Conservation (phyloP, 805 yeast genomes). For the Candida nitratophila region DNA sequence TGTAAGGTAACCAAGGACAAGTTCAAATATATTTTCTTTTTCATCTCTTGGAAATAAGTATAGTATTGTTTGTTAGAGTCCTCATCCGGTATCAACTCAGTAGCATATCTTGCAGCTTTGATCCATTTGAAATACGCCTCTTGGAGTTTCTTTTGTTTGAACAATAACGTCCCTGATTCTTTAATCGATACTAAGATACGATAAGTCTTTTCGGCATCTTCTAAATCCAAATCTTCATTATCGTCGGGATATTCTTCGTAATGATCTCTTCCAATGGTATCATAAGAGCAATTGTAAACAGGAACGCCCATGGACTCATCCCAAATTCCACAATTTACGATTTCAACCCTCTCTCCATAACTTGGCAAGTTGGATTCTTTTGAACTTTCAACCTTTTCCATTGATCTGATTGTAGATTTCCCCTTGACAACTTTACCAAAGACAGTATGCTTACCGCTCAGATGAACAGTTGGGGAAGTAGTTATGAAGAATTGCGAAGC, state of each 20-base stretch:
- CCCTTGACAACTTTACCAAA: constrained; percentile 69
- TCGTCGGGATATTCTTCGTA: constrained; percentile 79
- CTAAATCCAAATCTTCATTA: constrained; percentile 50
- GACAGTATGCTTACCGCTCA: constrained; percentile 68
- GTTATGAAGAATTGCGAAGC: constrained; percentile 68
- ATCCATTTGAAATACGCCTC: constrained; percentile 57
- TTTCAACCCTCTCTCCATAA: constrained; percentile 35
- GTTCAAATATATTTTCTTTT: constrained; percentile 47
- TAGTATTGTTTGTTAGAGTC: constrained; percentile 52
- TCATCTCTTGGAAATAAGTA: constrained; percentile 41
- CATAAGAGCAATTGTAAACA: constrained; percentile 54
- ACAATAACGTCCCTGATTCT: constrained; percentile 56
- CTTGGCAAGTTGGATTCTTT: constrained; percentile 23
- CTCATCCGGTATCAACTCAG: constrained; percentile 65
- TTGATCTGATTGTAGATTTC: constrained; percentile 59
- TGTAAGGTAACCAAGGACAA: constrained; percentile 50
- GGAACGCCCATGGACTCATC: constrained; percentile 44
- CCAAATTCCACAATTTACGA: constrained; percentile 63
- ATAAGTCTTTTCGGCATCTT: constrained; percentile 36
- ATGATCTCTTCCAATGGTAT: constrained; percentile 56
- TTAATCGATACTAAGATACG: constrained; percentile 51
- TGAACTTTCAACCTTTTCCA: constrained; percentile 38
- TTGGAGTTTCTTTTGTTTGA: constrained; percentile 41
- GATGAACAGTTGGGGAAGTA: constrained; percentile 63
- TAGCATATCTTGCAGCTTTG: constrained; percentile 61